phyloP scores from a whole-genome alignment of 2,329 filamentous ascomycete species.

The Iodosphaeria phyllophila region DNA sequence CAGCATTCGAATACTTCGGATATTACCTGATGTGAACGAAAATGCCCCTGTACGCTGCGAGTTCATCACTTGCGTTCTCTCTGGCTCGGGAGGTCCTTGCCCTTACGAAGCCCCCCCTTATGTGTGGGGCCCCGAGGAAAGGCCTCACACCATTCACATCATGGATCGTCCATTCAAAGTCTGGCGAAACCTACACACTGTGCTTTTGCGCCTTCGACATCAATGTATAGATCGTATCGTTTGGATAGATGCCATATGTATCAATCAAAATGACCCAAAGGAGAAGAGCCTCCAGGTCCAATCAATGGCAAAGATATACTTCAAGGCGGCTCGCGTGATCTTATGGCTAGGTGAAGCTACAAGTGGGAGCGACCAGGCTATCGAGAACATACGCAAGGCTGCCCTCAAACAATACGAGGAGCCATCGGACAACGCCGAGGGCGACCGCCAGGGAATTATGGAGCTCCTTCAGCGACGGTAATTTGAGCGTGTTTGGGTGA shows the following conservation, averaged over 20 bases:
- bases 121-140: background rate
- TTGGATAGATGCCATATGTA: constrained; percentile 1
- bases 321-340: constrained; percentile 3
- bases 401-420: too few species aligned
- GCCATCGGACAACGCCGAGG: too few species aligned
- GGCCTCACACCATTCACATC: background rate
- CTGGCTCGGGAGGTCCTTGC: too few species aligned
- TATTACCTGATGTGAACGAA: too few species aligned
- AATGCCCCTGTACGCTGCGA: too few species aligned
- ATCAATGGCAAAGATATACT: constrained; percentile 5
- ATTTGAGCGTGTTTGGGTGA: too few species aligned
- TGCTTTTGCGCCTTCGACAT: background rate
- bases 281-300: constrained; percentile 6
- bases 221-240: background rate
- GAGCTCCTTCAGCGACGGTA: too few species aligned
- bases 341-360: constrained; percentile 8
- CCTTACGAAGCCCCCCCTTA: constrained; percentile 1
- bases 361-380: too few species aligned
- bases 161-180: background rate
- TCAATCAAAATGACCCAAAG: constrained; percentile 3
- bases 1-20: too few species aligned
- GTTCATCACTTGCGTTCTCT: background rate
- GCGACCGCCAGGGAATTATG: too few species aligned
- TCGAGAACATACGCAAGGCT: too few species aligned
- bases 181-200: background rate